Evolutionary conservation across 2,329 filamentous ascomycete genomes (phyloP).

Genomic region (Sarocladiaceae sp.): DNA sequence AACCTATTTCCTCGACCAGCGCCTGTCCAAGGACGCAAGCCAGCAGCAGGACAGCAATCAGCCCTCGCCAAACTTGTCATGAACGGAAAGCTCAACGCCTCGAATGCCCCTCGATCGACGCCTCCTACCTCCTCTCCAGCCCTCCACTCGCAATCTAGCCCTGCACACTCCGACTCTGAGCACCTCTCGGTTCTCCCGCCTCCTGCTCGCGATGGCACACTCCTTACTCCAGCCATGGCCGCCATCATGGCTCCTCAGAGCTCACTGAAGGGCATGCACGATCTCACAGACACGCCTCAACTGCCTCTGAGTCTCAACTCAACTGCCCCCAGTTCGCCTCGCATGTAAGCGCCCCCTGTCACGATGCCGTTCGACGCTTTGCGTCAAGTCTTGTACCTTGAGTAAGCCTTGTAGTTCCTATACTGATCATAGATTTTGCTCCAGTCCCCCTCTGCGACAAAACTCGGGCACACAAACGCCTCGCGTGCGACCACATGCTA

Average conservation of each 20-base stretch:
- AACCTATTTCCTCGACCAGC: conserved; percentile 3
- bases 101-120: conserved; percentile 24
- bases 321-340: conserved; percentile 52
- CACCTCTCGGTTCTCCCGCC: conserved; percentile 28
- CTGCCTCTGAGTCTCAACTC: conserved; percentile 51
- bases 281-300: conserved; percentile 46
- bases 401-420: too few species aligned
- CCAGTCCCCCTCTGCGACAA: conserved; percentile 61
- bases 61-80: conserved; percentile 39
- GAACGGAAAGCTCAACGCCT: conserved; percentile 32
- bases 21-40: conserved; percentile 26
- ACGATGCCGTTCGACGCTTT: too few species aligned
- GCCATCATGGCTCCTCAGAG: conserved; percentile 28
- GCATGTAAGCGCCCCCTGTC: conserved; percentile 41
- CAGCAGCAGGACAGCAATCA: conserved; percentile 30
- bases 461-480: conserved; percentile 75
- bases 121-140: conserved; percentile 20
- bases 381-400: too few species aligned
- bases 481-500: conserved; percentile 73
- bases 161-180: conserved; percentile 26
- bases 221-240: conserved; percentile 27
- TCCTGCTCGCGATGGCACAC: conserved; percentile 25
- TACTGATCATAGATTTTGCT: too few species aligned
- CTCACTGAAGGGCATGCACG: conserved; percentile 27
- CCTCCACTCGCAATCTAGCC: conserved; percentile 13